Evolutionary conservation across 108 stramenopile species (phyloP), one percentile per base, ranked within the genome.

Genomic region (Aurantiochytrium sp.): DNA sequence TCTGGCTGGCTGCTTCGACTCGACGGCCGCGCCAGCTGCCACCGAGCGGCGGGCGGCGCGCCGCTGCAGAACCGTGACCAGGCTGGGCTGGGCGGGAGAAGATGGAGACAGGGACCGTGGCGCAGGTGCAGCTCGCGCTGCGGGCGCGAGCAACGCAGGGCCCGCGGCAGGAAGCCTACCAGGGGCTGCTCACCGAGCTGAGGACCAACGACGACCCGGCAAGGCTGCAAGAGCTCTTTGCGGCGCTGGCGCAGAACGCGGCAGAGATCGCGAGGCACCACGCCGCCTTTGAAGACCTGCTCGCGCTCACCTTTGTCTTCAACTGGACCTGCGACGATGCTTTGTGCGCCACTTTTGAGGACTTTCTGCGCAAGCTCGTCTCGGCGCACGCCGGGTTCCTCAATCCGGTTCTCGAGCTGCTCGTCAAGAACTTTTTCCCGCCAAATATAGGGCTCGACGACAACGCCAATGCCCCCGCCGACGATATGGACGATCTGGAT

Each of bases 391-490:
- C 76, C n/a, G 76, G 76, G 6, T 83, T 83, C 5, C 76, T 83
- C 16, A 12, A 47, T 8, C 76, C 76, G n/a, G 76, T 83, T 12
- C 51, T 83, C 49, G 76, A 83, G 76, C 76, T 53, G 45, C 76
- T 83, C 49, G 51, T 83, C 49, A 47, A 83, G 51, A 83, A 83
- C 76, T 83, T 83, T 23, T 83, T 83, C 76, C 76, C 76, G 64
- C 51, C 76, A 14, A 23, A 23, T 2, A 83, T 12, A 43, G 51
- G n/a, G 76, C 76, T 83, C 25, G 23, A 53, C 45, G 76, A 6
- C n/a, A 4, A 83, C 64, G 10, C 2, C 76, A 83, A 45, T 18
- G 45, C 45, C 25, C 16, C 45, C 4, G 42, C 35, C 42, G 64
- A 8, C 25, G 76, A 6, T 6, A 45, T 45, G 51, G 76, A 83